Base-by-base conservation (phyloP, 371 early-diverging fungal species). In the Capniomyces stellatus region DNA sequence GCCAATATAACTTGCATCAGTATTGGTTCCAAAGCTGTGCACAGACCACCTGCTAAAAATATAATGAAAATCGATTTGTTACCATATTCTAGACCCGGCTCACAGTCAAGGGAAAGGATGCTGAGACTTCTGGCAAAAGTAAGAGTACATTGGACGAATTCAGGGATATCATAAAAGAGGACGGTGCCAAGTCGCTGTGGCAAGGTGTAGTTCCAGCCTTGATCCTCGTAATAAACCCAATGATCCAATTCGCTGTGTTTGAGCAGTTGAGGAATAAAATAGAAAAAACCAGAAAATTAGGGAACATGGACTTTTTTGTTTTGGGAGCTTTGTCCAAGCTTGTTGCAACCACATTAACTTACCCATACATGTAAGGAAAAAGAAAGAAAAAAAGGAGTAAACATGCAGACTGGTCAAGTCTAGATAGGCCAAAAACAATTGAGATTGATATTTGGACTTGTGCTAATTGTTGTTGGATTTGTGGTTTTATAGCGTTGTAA, bases 241-340 rank as follows among this genome's bases (percentile, higher is more conserved):
- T 92, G 57, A 95, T 97, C 63, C 95, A 97, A 72, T 95, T 90
- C 71, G 90, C 93, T 4, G 86, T 82, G 4, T 96, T 91, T 76
- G 97, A 96, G 71, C 86, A 87, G 71, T 58, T 89, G 60, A 89
- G 87, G 78, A 76, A 73, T 54, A 70, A 69, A 55, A 52, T 83
- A 13, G 66, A 70, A 49, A 56, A 64, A 29, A 54, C 65, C 25
- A 58, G 67, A 50, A 58, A 59, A 42, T 75, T 93, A 35, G 73
- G 77, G 42, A 79, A 76, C 63, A 66, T 88, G 35, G 92, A 97
- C 71, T 89, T 91, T 69, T 97, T 97, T 77, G 55, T 90, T 41
- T 73, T 97, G 54, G 97, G 95, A 46, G 97, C 97, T 40, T 55
- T 93, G 56, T 78, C 81, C 64, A 97, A 97, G 74, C 75, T 97